Evolutionary conservation across 164 flowering plant genomes (phyloP).

Genomic region (Annona cherimola): DNA sequence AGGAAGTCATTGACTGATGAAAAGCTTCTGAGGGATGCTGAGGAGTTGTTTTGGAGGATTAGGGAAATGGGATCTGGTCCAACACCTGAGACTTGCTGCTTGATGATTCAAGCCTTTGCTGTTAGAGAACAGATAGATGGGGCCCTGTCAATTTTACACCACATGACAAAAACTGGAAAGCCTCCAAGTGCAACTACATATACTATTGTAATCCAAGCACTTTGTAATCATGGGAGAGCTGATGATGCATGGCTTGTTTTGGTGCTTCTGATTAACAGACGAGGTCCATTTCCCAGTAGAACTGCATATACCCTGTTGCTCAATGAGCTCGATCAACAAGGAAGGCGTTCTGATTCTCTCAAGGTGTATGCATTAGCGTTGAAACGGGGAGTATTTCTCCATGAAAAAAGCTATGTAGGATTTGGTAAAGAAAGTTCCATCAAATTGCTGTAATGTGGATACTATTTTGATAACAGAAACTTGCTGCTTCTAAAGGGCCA

Average conservation of each 20-base stretch:
- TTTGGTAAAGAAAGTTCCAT: not conserved
- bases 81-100: conserved; percentile 31
- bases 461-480: not conserved
- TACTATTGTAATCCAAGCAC: conserved; percentile 39
- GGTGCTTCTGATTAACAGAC: conserved; percentile 26
- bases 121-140: conserved; percentile 33
- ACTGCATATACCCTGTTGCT: conserved; percentile 44
- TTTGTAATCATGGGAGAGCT: conserved; percentile 48
- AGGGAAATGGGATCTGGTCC: conserved; percentile 17
- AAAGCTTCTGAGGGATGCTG: conserved; percentile 34
- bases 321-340: conserved; percentile 38
- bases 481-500: not conserved
- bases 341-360: conserved; percentile 29
- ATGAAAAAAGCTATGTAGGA: not conserved
- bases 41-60: conserved; percentile 49
- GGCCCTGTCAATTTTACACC: conserved; percentile 34
- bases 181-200: conserved; percentile 39
- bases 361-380: conserved; percentile 45
- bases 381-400: conserved; percentile 34
- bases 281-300: conserved; percentile 24
- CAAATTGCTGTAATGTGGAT: not conserved
- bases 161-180: conserved; percentile 43
- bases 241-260: conserved; percentile 43
- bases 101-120: conserved; percentile 49
- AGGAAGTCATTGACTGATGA: conserved; percentile 47